These are phyloP conservation scores for Coniochaeta sp. DNA, from an alignment of 2,329 filamentous ascomycete genomes.

Conservation along the genomic window DNA sequence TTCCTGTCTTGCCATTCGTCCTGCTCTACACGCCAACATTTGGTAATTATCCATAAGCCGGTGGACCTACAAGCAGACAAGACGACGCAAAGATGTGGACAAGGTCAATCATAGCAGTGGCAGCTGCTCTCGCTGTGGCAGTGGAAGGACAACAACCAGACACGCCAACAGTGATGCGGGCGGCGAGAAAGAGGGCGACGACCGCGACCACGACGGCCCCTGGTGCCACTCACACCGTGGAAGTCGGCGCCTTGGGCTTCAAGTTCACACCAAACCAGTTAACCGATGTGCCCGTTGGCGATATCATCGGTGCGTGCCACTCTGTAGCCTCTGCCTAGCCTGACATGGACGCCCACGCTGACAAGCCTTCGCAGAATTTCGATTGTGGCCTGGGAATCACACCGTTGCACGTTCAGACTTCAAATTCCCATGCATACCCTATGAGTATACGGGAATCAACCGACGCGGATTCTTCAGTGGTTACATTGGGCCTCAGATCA, in stretches of 20 bases:
- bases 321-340: no score
- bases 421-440: conserved; percentile 55
- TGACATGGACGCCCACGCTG: conserved; percentile 1
- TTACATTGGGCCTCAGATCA: conserved; percentile 33
- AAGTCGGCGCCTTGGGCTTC: conserved; percentile 12
- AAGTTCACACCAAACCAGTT: conserved; percentile 26
- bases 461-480: conserved; percentile 47
- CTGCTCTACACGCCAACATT: background rate
- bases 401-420: conserved; percentile 57
- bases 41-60: background rate
- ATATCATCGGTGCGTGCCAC: conserved; percentile 33
- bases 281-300: conserved; percentile 32
- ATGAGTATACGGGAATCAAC: conserved; percentile 41
- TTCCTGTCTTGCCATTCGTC: background rate
- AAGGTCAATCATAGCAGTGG: background rate
- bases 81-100: background rate
- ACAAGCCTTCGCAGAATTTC: conserved; percentile 35
- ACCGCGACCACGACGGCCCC: background rate
- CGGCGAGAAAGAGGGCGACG: background rate
- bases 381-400: conserved; percentile 57
- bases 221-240: background rate
- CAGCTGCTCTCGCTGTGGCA: background rate
- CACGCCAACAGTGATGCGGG: background rate
- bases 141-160: background rate
- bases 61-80: background rate